phyloP scores from a whole-genome alignment of 352 stramenopile genomes.

The Thalassiosira hispida region DNA sequence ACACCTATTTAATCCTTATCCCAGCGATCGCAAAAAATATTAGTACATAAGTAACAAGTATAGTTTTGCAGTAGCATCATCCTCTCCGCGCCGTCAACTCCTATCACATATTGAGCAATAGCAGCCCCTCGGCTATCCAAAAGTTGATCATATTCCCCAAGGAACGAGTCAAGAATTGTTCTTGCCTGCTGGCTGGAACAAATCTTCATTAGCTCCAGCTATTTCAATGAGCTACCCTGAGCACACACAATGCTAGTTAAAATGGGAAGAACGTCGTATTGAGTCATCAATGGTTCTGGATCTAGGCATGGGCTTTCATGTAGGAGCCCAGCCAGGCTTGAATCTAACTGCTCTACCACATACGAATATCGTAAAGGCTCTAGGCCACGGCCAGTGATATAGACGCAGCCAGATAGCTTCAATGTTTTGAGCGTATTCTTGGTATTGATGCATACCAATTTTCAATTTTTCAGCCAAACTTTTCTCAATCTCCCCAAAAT shows the following conservation, averaged over 20 bases:
- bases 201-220: neutral
- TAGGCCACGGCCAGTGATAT: no score
- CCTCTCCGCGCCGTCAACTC: neutral
- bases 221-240: neutral
- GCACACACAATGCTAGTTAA: neutral
- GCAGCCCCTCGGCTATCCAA: neutral
- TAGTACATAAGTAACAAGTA: neutral
- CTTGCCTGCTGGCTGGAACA: neutral
- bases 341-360: no score
- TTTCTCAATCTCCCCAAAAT: no score
- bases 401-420: no score
- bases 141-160: neutral
- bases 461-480: no score
- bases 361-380: no score
- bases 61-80: neutral
- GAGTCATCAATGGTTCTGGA: no score
- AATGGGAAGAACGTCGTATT: neutral
- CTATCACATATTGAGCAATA: neutral
- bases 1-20: neutral
- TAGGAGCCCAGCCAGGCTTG: no score
- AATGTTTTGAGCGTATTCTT: no score
- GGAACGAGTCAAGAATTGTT: neutral
- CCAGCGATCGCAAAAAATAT: neutral
- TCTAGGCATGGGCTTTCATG: no score
- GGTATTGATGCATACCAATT: no score